phyloP scores from a whole-genome alignment of 1,284 basidiomycete genomes.

The Ceratobasidium papillatum region DNA sequence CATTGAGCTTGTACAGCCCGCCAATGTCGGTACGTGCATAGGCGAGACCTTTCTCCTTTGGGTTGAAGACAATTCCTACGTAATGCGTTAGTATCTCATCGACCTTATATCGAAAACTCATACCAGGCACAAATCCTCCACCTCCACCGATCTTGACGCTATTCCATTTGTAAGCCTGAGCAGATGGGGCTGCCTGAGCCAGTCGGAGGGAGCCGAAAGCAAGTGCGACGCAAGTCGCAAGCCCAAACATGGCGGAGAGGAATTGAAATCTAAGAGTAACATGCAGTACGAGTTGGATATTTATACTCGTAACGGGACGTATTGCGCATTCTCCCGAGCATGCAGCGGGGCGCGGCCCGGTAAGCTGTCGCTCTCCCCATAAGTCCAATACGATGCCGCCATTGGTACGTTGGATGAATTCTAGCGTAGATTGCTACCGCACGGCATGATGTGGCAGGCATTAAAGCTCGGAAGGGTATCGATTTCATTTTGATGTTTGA shows the following conservation, averaged over 20 bases:
- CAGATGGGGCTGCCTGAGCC: conserved; percentile 16
- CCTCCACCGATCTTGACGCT: conserved; percentile 68
- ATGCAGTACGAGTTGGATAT: not conserved
- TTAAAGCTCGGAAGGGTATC: not conserved
- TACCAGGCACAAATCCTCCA: conserved; percentile 59
- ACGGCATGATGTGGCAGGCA: not conserved
- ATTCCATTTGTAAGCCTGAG: conserved; percentile 55
- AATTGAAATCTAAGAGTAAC: not conserved
- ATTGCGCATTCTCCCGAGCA: not conserved
- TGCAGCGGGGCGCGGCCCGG: not conserved
- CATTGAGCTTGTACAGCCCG: conserved; percentile 68
- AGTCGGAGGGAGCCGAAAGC: conserved; percentile 1
- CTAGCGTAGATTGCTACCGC: not conserved
- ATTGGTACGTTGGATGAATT: not conserved
- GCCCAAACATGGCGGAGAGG: not conserved
- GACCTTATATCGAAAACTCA: not conserved
- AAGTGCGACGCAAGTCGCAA: conserved; percentile 1
- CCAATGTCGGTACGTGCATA: conserved; percentile 43
- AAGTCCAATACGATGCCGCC: not conserved
- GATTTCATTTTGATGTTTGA: not conserved
- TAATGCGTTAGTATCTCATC: not conserved
- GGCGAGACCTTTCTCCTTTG: conserved; percentile 62
- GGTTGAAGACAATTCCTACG: conserved; percentile 67
- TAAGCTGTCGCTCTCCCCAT: not conserved
- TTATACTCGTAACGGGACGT: not conserved